phyloP scores from a whole-genome alignment of 345 rosid species.

The Gossypioides kirkii region DNA sequence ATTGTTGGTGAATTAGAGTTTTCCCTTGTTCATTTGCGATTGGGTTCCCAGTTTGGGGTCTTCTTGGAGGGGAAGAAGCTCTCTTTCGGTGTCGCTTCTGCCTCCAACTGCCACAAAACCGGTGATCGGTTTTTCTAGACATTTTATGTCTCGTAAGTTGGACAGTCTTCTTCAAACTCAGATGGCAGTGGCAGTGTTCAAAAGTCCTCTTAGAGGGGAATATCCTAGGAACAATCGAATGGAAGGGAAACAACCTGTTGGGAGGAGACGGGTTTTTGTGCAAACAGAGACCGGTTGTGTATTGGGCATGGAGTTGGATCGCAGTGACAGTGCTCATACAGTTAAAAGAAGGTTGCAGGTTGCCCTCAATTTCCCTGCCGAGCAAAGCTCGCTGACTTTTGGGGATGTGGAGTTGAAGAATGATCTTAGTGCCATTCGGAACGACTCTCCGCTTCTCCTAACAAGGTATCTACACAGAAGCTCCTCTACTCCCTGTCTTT shows the following conservation, averaged over 20 bases:
- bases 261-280: constrained; percentile 84
- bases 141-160: constrained; percentile 78
- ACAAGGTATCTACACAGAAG: constrained; percentile 79
- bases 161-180: constrained; percentile 98
- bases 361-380: constrained; percentile 79
- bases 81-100: constrained; percentile 40
- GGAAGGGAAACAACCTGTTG: constrained; percentile 71
- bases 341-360: constrained; percentile 92
- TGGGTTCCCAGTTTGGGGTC: constrained; percentile 40
- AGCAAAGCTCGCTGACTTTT: constrained; percentile 72
- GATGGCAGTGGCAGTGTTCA: constrained; percentile 84
- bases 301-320: constrained; percentile 96
- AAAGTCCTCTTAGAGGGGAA: constrained; percentile 70
- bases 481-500: constrained; percentile 97
- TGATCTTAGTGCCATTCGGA: constrained; percentile 84
- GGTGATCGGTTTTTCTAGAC: constrained; percentile 25
- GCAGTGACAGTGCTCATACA: constrained; percentile 83
- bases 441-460: constrained; percentile 82
- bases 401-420: constrained; percentile 85
- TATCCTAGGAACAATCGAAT: constrained; percentile 40
- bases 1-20: constrained; percentile 22
- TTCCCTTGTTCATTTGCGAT: constrained; percentile 18
- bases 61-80: constrained; percentile 41
- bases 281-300: constrained; percentile 98
- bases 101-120: constrained; percentile 27